Conservation (phyloP, 345 rosid genomes). For the Populus alba region DNA sequence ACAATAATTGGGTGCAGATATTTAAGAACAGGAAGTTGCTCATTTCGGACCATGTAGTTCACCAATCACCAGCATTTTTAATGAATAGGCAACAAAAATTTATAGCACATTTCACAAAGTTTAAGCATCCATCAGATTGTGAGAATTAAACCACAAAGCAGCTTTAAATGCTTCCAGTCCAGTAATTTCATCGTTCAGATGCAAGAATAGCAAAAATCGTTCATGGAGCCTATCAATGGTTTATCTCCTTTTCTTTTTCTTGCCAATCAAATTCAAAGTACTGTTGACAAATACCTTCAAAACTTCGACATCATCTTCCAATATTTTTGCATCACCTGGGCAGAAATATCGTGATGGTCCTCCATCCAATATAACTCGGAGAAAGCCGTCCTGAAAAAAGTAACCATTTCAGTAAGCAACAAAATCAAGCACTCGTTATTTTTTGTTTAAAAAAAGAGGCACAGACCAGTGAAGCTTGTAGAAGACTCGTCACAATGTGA, state of each 20-base stretch:
- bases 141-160: background rate
- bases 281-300: conserved; percentile 58
- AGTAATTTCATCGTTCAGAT: background rate
- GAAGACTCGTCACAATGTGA: conserved; percentile 87
- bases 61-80: background rate
- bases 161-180: background rate
- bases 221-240: background rate
- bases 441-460: conserved; percentile 6
- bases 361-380: conserved; percentile 86
- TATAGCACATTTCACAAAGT: background rate
- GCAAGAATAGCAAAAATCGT: background rate
- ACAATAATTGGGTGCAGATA: background rate
- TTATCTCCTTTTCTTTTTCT: background rate
- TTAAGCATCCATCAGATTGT: background rate
- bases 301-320: conserved; percentile 84
- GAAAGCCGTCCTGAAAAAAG: conserved; percentile 70
- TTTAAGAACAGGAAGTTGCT: background rate
- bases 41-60: too few relatives aligned
- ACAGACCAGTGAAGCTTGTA: conserved; percentile 88
- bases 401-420: conserved; percentile 14
- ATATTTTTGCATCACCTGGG: conserved; percentile 65
- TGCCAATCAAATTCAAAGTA: background rate
- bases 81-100: background rate
- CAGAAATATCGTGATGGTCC: conserved; percentile 69
- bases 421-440: conserved; percentile 10